These are phyloP conservation scores for Bjerkandera adusta DNA, from an alignment of 1,284 basidiomycete genomes.

Conservation along the genomic window DNA sequence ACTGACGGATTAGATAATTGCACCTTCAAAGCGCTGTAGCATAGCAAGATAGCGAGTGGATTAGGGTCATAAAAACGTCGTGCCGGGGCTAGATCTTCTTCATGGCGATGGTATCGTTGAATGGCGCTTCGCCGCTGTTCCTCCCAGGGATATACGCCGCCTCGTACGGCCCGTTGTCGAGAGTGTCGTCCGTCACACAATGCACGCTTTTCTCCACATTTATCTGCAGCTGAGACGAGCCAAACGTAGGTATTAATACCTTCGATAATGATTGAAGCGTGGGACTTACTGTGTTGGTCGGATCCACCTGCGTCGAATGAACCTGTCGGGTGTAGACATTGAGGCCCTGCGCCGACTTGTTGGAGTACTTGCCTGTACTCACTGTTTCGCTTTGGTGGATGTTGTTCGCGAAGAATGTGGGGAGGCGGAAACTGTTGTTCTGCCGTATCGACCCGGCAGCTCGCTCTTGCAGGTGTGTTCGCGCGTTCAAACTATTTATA, in stretches of 20 bases:
- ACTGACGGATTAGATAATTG: too few relatives aligned
- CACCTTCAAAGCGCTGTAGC: too few relatives aligned
- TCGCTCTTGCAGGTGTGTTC: conserved; percentile 11
- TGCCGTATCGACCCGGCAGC: background rate
- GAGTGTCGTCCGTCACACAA: conserved; percentile 7
- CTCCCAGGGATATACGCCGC: background rate
- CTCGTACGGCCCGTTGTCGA: background rate
- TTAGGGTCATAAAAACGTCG: too few relatives aligned
- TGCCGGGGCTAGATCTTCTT: too few relatives aligned
- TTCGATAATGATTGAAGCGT: background rate
- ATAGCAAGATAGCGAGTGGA: too few relatives aligned
- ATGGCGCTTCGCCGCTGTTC: background rate
- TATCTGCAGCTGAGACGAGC: conserved; percentile 8
- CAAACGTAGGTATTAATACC: background rate
- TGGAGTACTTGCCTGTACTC: conserved; percentile 1
- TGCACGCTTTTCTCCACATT: conserved; percentile 13
- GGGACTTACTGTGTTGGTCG: conserved; percentile 1
- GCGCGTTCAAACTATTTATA: conserved; percentile 9
- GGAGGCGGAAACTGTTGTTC: conserved; percentile 9
- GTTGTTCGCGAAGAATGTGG: conserved; percentile 2
- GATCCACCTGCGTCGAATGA: background rate
- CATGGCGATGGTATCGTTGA: too few relatives aligned
- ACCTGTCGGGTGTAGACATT: background rate
- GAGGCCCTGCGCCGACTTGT: background rate
- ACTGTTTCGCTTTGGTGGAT: background rate